Evolutionary conservation across 2,329 filamentous ascomycete genomes (phyloP).

Genomic region (Trichoderma harzianum): DNA sequence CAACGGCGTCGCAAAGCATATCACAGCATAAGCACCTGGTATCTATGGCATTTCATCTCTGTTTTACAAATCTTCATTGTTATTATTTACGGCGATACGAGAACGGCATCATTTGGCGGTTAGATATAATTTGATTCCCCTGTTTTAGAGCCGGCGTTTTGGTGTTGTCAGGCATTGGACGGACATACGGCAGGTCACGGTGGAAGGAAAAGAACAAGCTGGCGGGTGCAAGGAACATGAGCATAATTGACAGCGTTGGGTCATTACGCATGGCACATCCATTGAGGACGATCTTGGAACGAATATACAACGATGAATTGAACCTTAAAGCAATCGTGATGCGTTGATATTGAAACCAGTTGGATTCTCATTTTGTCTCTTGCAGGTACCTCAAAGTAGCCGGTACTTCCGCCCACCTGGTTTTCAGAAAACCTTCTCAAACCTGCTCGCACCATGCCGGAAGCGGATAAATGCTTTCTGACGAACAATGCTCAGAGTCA

Average conservation of each 20-base stretch:
- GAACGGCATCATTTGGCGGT: background rate
- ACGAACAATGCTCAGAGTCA: background rate
- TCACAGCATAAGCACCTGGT: background rate
- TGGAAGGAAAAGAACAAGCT: background rate
- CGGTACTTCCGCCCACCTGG: constrained; percentile 29
- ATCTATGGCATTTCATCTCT: background rate
- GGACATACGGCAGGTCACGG: background rate
- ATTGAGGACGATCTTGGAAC: too few species aligned
- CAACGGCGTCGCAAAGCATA: background rate
- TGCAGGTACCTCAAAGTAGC: constrained; percentile 31
- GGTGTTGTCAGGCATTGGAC: background rate
- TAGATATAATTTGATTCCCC: background rate
- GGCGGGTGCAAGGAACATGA: background rate
- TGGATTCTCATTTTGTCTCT: background rate
- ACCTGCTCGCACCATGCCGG: constrained; percentile 37
- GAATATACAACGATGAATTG: background rate
- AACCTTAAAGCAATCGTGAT: background rate
- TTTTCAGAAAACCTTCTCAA: constrained; percentile 50
- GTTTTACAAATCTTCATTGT: background rate
- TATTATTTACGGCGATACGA: background rate
- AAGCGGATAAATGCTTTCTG: background rate
- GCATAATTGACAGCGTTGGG: background rate
- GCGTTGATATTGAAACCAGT: background rate
- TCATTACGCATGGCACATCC: background rate
- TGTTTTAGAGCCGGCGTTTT: background rate